A percentile compares a stretch with the other conserved stretches of the same genome.
Conservation (phyloP, 2,329 filamentous ascomycete species). For the Cordyceps javanica region DNA sequence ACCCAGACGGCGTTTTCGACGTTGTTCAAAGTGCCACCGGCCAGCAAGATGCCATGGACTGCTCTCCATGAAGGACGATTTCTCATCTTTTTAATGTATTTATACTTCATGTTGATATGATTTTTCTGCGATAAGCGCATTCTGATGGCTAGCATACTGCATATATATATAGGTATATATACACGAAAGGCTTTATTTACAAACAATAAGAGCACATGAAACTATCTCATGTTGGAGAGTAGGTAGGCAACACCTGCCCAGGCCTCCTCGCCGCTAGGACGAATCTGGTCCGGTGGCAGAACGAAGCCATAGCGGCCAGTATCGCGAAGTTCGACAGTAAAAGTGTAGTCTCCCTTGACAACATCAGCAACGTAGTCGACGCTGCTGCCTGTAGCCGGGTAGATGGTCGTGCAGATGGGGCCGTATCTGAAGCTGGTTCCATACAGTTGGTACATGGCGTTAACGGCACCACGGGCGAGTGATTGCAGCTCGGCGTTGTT, state of each 20-base stretch:
- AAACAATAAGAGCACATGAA: neutral
- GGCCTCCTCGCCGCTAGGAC: slow-evolving; percentile 37
- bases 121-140: neutral
- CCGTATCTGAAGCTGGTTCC: slow-evolving; percentile 37
- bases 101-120: neutral
- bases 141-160: neutral
- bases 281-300: slow-evolving; percentile 36
- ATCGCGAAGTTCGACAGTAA: slow-evolving; percentile 34
- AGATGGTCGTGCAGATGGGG: slow-evolving; percentile 56
- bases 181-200: too few species aligned
- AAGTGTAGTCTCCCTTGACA: slow-evolving; percentile 34
- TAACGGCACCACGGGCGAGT: slow-evolving; percentile 41
- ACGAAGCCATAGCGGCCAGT: slow-evolving; percentile 35
- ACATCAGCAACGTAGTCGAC: slow-evolving; percentile 41
- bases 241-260: slow-evolving; percentile 55
- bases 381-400: slow-evolving; percentile 44
- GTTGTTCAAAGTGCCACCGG: neutral
- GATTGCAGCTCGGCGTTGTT: slow-evolving; percentile 42
- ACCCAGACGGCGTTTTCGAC: slow-evolving; percentile 10
- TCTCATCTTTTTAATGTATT: neutral
- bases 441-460: slow-evolving; percentile 42
- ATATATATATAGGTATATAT: neutral
- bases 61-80: neutral
- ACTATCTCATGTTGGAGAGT: slow-evolving; percentile 32
- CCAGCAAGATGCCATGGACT: slow-evolving; percentile 1